Evolutionary conservation across 139 green algal species (phyloP), one percentile per base, ranked within the genome.

Genomic region (Auxenochlorella pyrenoidosa): DNA sequence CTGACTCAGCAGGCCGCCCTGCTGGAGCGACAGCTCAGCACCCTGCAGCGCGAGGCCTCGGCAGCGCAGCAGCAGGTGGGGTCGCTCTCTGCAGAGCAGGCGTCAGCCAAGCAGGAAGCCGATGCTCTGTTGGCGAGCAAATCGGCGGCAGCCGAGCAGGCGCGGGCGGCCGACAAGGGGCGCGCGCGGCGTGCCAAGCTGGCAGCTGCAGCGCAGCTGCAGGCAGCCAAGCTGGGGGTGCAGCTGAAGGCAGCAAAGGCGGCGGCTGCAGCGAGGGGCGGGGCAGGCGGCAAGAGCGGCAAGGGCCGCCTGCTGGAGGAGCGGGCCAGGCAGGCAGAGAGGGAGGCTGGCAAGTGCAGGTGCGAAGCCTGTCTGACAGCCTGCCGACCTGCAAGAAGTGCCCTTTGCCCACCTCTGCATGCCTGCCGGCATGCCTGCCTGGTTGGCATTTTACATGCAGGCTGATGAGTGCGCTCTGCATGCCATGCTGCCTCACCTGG

Each of bases 1-100:
- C 58, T 88, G 75, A 24, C 18, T 19, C 73, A 83, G 75, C 86
- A 92, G 83, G 51, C 86, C 0, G 51, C 34, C 0, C 59, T 79
- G 43, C 68, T 84, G n/a, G 22, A 70, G 6, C 38, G 82, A 13
- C 34, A 88, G 75, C 75, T 65, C 54, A 63, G 54, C 54, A 63
- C 15, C 54, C 54, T 26, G 54, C 54, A 63, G 54, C 12, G 18
- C 15, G 54, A 63, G 54, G 5, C 43, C 40, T 40, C 83, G 0
- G 87, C 82, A 19, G 5, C 77, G 28, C 60, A 87, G 63, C 54
- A 79, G 47, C 68, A 72, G 40, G 71, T 32, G 34, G n/a, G 19
- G 1, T 21, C 36, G 43, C 21, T 79, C 32, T 47, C 65, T 22
- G 82, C 13, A 13, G 44, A n/a, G 15, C 82, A 86, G 66, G 82